Percentiles rank a stretch among this genome's conserved stretches.
phyloP scores from a whole-genome alignment of 23 red algal genomes.

The Gracilariopsis chorda region DNA sequence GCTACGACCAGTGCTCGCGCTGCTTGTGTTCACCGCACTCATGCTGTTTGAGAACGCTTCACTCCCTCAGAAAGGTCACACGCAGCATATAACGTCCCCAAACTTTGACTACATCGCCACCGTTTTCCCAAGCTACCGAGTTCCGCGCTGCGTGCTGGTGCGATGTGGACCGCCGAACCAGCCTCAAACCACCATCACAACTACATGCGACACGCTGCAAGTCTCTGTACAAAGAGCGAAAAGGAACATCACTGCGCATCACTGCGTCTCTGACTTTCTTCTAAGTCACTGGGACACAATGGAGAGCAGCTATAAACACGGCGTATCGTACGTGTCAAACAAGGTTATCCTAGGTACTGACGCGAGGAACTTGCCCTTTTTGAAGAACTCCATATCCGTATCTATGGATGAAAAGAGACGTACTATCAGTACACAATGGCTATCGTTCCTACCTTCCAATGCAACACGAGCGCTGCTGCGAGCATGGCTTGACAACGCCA shows the following conservation, averaged over 20 bases:
- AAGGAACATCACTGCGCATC: neutral
- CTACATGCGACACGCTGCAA: constrained; percentile 11
- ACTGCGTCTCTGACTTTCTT: constrained; percentile 10
- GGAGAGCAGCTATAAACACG: neutral
- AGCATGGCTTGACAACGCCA: neutral
- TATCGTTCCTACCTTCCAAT: constrained; percentile 9
- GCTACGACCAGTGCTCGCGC: neutral
- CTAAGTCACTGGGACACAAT: neutral
- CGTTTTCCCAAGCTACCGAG: neutral
- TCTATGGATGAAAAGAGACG: neutral
- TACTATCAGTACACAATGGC: neutral
- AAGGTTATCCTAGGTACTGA: neutral
- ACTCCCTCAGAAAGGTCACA: constrained; percentile 8
- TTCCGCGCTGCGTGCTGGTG: neutral
- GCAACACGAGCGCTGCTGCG: neutral
- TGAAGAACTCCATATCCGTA: neutral
- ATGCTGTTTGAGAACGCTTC: constrained; percentile 15
- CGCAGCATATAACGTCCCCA: neutral
- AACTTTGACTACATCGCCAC: constrained; percentile 16
- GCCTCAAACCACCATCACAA: neutral
- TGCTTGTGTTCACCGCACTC: constrained; percentile 10
- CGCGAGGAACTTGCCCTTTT: neutral
- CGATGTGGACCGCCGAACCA: neutral
- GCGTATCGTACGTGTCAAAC: neutral
- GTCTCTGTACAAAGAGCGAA: neutral